These are phyloP conservation scores for Xylaria sp. DNA, from an alignment of 2,329 filamentous ascomycete genomes.

Conservation along the genomic window DNA sequence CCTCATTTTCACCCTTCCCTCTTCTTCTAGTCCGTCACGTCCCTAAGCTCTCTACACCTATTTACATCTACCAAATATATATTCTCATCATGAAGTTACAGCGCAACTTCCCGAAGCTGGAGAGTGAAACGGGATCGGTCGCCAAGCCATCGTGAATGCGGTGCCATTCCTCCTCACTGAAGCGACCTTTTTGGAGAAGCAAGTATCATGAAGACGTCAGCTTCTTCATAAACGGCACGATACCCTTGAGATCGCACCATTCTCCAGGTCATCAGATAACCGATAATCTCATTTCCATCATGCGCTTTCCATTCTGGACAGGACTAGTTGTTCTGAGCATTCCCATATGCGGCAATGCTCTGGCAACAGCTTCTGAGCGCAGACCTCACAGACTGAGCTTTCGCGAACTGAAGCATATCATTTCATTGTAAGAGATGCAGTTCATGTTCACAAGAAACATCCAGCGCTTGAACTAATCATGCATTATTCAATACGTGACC, in stretches of 20 bases:
- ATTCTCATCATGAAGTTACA: too few relatives aligned
- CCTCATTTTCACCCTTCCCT: too few relatives aligned
- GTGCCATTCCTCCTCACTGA: not conserved
- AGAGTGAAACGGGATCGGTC: slow-evolving; percentile 4
- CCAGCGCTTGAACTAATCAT: too few relatives aligned
- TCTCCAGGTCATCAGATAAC: not conserved
- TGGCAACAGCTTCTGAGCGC: not conserved
- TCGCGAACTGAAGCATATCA: slow-evolving; percentile 9
- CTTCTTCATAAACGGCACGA: too few relatives aligned
- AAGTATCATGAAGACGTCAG: too few relatives aligned
- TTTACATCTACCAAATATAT: too few relatives aligned
- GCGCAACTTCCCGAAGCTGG: not conserved
- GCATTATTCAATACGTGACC: too few relatives aligned
- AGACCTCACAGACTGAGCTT: slow-evolving; percentile 6
- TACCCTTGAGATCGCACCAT: too few relatives aligned
- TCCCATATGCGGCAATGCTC: not conserved
- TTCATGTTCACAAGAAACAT: not conserved
- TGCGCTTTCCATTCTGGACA: slow-evolving; percentile 1
- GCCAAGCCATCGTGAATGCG: slow-evolving; percentile 2
- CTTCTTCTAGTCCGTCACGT: too few relatives aligned
- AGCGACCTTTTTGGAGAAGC: not conserved
- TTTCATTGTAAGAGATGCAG: slow-evolving; percentile 10
- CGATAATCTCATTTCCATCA: not conserved
- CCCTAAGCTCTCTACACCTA: too few relatives aligned
- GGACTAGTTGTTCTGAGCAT: slow-evolving; percentile 1